A percentile compares a stretch with the other conserved stretches of the same genome.
Evolutionary conservation across 2,329 filamentous ascomycete species (phyloP).

Genomic region (Xylariomycetidae sp.): DNA sequence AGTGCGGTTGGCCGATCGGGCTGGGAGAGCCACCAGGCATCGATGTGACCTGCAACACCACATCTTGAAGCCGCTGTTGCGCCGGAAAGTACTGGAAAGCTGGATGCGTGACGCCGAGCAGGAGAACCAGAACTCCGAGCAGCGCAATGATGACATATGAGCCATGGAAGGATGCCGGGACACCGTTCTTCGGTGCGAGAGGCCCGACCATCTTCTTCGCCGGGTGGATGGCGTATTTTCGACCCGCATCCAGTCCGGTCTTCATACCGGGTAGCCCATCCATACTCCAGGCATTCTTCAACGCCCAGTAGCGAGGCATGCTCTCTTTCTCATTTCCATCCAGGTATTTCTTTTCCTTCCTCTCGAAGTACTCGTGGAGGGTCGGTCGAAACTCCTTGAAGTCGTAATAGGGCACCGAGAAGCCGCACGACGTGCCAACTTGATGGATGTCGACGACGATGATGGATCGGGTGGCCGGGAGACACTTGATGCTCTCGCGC

Average conservation of each 20-base stretch:
- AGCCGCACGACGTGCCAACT: conserved; percentile 34
- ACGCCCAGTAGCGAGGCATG: conserved; percentile 34
- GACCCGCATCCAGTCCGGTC: conserved; percentile 23
- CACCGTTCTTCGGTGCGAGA: conserved; percentile 21
- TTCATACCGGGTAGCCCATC: conserved; percentile 33
- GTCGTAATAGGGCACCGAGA: conserved; percentile 32
- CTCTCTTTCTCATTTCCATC: conserved; percentile 30
- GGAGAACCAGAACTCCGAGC: conserved; percentile 6
- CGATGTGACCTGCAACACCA: conserved; percentile 13
- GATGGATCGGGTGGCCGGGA: conserved; percentile 29
- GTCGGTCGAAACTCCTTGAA: conserved; percentile 31
- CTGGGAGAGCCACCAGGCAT: conserved; percentile 8
- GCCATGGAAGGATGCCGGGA: too few species aligned
- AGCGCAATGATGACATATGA: conserved; percentile 11
- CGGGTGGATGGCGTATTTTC: conserved; percentile 27
- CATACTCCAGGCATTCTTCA: conserved; percentile 34
- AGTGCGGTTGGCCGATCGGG: not conserved
- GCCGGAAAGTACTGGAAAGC: conserved; percentile 17
- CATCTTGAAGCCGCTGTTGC: conserved; percentile 15
- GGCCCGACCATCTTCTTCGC: conserved; percentile 35
- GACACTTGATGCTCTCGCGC: conserved; percentile 15
- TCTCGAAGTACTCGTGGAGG: conserved; percentile 27
- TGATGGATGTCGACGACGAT: conserved; percentile 34
- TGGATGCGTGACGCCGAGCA: conserved; percentile 13
- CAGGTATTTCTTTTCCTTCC: conserved; percentile 25